Conservation (phyloP, 352 stramenopile species). For the Globisporangium iwayamae region DNA sequence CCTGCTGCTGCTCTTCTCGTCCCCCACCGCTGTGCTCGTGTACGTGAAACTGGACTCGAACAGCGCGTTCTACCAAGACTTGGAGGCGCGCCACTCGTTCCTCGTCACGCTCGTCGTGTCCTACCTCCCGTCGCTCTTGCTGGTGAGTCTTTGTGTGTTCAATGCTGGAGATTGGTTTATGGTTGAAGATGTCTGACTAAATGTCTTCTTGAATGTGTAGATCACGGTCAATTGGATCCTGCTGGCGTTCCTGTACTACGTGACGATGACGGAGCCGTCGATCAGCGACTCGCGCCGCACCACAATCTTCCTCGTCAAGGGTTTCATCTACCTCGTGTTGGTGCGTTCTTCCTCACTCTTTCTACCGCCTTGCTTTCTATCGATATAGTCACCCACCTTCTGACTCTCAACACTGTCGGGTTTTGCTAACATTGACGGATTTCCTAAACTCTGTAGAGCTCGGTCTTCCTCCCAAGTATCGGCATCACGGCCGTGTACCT, state of each 20-base stretch:
- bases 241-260: slow-evolving; percentile 62
- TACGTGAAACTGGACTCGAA: slow-evolving; percentile 77
- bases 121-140: slow-evolving; percentile 68
- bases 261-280: slow-evolving; percentile 63
- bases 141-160: slow-evolving; percentile 30
- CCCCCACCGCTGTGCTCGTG: slow-evolving; percentile 72
- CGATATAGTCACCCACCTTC: neutral
- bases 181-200: neutral
- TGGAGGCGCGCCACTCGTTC: slow-evolving; percentile 43
- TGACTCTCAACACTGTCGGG: neutral
- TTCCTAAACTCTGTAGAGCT: slow-evolving; percentile 40
- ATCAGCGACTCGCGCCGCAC: slow-evolving; percentile 64
- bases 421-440: neutral
- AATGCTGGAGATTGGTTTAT: neutral
- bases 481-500: slow-evolving; percentile 74
- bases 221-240: slow-evolving; percentile 77
- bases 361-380: neutral
- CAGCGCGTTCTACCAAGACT: slow-evolving; percentile 50
- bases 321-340: slow-evolving; percentile 75
- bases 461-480: slow-evolving; percentile 74
- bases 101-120: slow-evolving; percentile 59
- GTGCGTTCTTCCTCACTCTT: slow-evolving; percentile 24
- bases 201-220: slow-evolving; percentile 22
- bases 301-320: slow-evolving; percentile 69
- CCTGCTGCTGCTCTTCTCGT: slow-evolving; percentile 71